A percentile compares a stretch with the other conserved stretches of the same genome.
These are phyloP conservation scores for Rhodosporidiobolus sp. DNA, from an alignment of 768 basidiomycete genomes.

Conservation along the genomic window DNA sequence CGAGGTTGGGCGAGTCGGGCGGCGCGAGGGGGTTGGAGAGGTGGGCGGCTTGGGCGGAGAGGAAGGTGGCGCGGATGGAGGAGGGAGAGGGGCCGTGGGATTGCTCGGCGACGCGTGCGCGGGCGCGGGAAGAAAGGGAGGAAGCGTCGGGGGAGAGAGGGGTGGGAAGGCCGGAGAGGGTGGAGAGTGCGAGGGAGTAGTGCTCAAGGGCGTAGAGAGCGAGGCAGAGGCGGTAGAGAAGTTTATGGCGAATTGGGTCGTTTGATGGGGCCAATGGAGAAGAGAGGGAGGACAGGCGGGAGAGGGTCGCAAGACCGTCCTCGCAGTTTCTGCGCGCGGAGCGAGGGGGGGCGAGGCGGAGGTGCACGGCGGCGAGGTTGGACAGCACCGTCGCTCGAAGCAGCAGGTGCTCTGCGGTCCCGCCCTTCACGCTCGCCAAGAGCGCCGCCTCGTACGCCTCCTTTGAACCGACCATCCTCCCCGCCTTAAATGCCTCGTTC, in stretches of 20 bases:
- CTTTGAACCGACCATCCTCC: slow-evolving; percentile 3
- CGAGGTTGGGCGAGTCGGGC: background rate
- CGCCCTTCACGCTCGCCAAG: background rate
- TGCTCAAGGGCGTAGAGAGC: slow-evolving; percentile 62
- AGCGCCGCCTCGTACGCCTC: slow-evolving; percentile 25
- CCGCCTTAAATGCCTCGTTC: slow-evolving; percentile 3
- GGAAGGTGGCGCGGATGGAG: background rate
- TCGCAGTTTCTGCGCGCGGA: background rate
- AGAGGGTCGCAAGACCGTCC: slow-evolving; percentile 1
- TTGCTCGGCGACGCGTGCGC: background rate
- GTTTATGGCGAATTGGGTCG: background rate
- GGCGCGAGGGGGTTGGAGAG: background rate
- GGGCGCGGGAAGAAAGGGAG: slow-evolving; percentile 17
- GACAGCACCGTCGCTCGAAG: slow-evolving; percentile 3
- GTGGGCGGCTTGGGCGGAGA: background rate
- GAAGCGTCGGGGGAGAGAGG: background rate
- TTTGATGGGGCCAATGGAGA: background rate
- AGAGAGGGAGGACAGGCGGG: background rate
- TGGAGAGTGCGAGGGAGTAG: slow-evolving; percentile 10
- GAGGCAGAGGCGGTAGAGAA: slow-evolving; percentile 17
- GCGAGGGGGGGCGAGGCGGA: slow-evolving; percentile 10
- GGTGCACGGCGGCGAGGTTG: slow-evolving; percentile 18
- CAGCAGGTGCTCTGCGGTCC: background rate
- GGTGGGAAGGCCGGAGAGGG: slow-evolving; percentile 32
- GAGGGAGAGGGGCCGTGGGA: background rate